Conservation (phyloP, 2,329 filamentous ascomycete genomes). For the Hymenoscyphus fructigenus region DNA sequence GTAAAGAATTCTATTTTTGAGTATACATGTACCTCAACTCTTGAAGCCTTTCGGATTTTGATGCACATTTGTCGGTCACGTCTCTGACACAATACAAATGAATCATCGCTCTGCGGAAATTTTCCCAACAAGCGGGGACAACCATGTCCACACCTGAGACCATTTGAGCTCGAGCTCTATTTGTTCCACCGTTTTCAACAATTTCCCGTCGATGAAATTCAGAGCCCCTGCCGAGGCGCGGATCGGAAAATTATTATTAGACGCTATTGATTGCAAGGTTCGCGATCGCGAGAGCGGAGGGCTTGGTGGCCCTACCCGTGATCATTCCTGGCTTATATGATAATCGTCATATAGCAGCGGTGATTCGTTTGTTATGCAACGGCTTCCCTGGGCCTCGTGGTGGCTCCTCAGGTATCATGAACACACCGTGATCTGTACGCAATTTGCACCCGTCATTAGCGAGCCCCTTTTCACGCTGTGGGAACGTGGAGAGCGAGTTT, state of each 20-base stretch:
- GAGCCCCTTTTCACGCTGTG: conserved; percentile 7
- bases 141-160: conserved; percentile 5
- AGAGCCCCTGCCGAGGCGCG: background rate
- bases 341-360: conserved; percentile 28
- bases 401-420: conserved; percentile 9
- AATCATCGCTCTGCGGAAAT: conserved; percentile 9
- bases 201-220: conserved; percentile 13
- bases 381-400: conserved; percentile 24
- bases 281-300: conserved; percentile 17
- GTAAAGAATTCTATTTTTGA: background rate
- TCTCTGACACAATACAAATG: background rate
- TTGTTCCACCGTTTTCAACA: conserved; percentile 2
- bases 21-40: background rate
- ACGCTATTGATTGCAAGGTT: conserved; percentile 18
- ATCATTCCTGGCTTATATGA: conserved; percentile 26
- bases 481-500: background rate
- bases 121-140: conserved; percentile 4
- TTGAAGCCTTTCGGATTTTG: background rate
- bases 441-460: background rate
- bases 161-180: conserved; percentile 9
- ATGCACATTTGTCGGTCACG: background rate
- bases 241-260: conserved; percentile 19
- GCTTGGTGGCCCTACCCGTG: conserved; percentile 20
- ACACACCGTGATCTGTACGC: background rate
- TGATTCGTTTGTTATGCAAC: conserved; percentile 25